phyloP scores from a whole-genome alignment of 805 yeast species.

The Metschnikowia baotianmanensis region DNA sequence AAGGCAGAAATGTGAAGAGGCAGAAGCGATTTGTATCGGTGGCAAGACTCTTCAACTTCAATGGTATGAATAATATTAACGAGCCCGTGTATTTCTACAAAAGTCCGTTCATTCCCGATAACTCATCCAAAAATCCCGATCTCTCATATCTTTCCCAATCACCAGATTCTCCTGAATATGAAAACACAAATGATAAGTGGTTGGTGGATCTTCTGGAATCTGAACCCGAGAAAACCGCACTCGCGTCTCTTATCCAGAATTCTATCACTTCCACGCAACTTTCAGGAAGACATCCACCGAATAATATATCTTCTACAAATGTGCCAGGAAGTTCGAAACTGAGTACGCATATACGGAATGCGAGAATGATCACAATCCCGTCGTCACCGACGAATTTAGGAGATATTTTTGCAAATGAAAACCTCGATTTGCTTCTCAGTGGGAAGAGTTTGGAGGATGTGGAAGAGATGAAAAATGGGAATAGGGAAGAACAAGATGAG shows the following conservation, averaged over 20 bases:
- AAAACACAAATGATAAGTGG: constrained; percentile 6
- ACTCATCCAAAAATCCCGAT: no score
- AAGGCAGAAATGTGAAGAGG: background rate
- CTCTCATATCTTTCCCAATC: no score
- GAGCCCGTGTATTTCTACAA: constrained; percentile 27
- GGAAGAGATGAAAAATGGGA: background rate
- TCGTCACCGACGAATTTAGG: constrained; percentile 14
- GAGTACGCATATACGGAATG: constrained; percentile 1
- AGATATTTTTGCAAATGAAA: background rate
- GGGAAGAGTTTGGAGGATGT: background rate
- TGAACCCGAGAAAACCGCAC: background rate
- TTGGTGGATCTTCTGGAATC: constrained; percentile 16
- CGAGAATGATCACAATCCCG: constrained; percentile 4
- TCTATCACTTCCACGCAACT: constrained; percentile 16
- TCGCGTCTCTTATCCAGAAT: constrained; percentile 15
- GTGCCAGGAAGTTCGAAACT: background rate
- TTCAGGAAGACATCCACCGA: background rate
- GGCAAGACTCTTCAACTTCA: constrained; percentile 12
- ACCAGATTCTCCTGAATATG: background rate
- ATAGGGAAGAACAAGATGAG: background rate
- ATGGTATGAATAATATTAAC: constrained; percentile 10
- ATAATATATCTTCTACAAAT: no score
- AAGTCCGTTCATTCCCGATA: no score
- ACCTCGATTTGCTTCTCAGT: background rate
- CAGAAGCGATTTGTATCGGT: constrained; percentile 15